Evolutionary conservation across 257 asterid genomes (phyloP).

Genomic region (Salvia miltiorrhiza): DNA sequence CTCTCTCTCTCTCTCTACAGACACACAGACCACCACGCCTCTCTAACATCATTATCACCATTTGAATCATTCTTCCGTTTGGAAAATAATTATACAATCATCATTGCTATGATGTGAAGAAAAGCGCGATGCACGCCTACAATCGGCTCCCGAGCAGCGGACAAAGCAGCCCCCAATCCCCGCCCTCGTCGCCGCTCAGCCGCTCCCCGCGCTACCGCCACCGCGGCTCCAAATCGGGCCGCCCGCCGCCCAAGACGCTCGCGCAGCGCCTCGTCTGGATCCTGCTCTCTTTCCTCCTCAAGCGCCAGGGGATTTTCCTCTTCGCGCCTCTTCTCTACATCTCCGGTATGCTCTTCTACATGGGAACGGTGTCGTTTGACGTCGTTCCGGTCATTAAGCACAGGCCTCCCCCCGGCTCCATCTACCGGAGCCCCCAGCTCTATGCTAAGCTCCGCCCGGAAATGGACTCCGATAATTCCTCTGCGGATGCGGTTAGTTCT

Average conservation of each 20-base stretch:
- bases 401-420: conserved; percentile 70
- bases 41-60: conserved; percentile 1
- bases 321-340: conserved; percentile 87
- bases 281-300: conserved; percentile 61
- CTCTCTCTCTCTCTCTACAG: not conserved
- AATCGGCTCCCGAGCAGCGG: conserved; percentile 96
- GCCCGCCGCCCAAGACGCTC: conserved; percentile 47
- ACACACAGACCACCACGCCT: conserved; percentile 19
- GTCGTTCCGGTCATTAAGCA: conserved; percentile 53
- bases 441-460: conserved; percentile 63
- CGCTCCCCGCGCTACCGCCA: conserved; percentile 75
- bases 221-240: conserved; percentile 45
- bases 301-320: conserved; percentile 83
- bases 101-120: conserved; percentile 40
- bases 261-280: conserved; percentile 67
- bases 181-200: conserved; percentile 85
- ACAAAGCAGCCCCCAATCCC: conserved; percentile 82
- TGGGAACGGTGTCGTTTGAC: conserved; percentile 96
- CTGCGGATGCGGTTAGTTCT: conserved; percentile 78
- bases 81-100: no score
- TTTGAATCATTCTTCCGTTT: conserved; percentile 7
- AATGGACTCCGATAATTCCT: conserved; percentile 75
- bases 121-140: conserved; percentile 80
- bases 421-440: conserved; percentile 85
- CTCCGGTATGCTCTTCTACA: conserved; percentile 79